Conservation (phyloP, 2,329 filamentous ascomycete species). For the Lomentospora prolificans region DNA sequence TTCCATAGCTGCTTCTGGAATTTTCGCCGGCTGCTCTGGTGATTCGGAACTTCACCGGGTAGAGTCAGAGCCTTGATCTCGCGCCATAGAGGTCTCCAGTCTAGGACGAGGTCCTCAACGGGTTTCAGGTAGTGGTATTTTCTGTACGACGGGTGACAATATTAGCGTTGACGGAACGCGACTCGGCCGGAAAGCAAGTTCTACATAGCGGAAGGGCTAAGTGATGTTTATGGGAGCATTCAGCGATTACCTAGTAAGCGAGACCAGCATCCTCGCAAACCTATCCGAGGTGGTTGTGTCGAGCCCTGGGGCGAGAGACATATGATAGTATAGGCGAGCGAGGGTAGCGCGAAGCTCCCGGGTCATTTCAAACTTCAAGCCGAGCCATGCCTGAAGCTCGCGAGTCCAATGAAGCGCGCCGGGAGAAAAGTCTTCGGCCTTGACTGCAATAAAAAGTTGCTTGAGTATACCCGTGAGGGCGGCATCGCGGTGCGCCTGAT, state of each 20-base stretch:
- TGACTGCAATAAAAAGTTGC: conserved; percentile 84
- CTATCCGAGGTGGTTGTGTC: conserved; percentile 75
- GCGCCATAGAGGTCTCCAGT: conserved; percentile 89
- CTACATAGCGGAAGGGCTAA: not conserved
- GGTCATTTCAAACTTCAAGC: conserved; percentile 93
- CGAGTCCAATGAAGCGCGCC: conserved; percentile 95
- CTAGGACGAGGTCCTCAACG: conserved; percentile 77
- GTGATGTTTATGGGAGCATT: too few species aligned
- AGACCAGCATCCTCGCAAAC: conserved; percentile 94
- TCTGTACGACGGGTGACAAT: conserved; percentile 32
- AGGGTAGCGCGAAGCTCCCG: conserved; percentile 73
- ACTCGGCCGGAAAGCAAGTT: not conserved
- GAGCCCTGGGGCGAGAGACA: conserved; percentile 80
- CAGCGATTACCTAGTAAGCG: conserved; percentile 92
- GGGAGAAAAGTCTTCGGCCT: conserved; percentile 86
- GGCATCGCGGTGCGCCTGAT: conserved; percentile 63
- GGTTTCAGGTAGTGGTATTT: conserved; percentile 94
- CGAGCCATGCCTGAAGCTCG: conserved; percentile 90
- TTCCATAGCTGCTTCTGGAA: conserved; percentile 64
- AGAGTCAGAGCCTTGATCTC: conserved; percentile 87
- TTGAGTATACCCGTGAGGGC: conserved; percentile 83
- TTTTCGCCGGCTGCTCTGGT: conserved; percentile 45
- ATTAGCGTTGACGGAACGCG: not conserved
- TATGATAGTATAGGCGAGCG: conserved; percentile 87
- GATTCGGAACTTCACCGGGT: conserved; percentile 67